Evolutionary conservation across 768 basidiomycete species (phyloP).

Genomic region (Tricholoma saponaceum): DNA sequence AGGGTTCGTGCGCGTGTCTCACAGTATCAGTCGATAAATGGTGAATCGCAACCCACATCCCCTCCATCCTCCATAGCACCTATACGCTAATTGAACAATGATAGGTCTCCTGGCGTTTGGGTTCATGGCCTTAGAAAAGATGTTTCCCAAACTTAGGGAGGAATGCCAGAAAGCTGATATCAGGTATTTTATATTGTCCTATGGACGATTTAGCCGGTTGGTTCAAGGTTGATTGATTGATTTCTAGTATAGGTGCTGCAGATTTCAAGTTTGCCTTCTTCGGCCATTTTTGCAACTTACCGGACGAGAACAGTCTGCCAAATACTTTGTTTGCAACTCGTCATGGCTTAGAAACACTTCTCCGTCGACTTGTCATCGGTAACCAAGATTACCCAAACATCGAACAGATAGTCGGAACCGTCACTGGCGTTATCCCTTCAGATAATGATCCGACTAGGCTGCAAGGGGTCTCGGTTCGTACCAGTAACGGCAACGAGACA

Average conservation of each 20-base stretch:
- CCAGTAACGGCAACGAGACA: neutral
- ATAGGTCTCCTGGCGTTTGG: conserved; percentile 1
- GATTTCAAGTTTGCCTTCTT: conserved; percentile 13
- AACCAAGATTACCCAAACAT: conserved; percentile 18
- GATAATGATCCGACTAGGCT: conserved; percentile 10
- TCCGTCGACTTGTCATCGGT: conserved; percentile 20
- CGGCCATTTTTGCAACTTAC: conserved; percentile 7
- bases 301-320: conserved; percentile 13
- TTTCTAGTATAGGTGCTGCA: conserved; percentile 12
- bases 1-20: conserved; percentile 17
- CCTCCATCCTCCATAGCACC: neutral
- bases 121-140: neutral
- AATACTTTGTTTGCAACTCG: conserved; percentile 18
- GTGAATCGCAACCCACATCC: neutral
- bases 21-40: conserved; percentile 23
- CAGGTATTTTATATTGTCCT: neutral
- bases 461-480: conserved; percentile 9
- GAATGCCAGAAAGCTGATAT: neutral
- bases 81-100: neutral
- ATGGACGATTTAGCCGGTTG: neutral
- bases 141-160: neutral
- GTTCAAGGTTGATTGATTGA: neutral
- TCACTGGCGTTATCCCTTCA: conserved; percentile 8
- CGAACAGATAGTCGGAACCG: conserved; percentile 16
- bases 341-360: too few relatives aligned